Evolutionary conservation across 2,329 filamentous ascomycete genomes (phyloP).

Genomic region (Colletotrichum sp.): DNA sequence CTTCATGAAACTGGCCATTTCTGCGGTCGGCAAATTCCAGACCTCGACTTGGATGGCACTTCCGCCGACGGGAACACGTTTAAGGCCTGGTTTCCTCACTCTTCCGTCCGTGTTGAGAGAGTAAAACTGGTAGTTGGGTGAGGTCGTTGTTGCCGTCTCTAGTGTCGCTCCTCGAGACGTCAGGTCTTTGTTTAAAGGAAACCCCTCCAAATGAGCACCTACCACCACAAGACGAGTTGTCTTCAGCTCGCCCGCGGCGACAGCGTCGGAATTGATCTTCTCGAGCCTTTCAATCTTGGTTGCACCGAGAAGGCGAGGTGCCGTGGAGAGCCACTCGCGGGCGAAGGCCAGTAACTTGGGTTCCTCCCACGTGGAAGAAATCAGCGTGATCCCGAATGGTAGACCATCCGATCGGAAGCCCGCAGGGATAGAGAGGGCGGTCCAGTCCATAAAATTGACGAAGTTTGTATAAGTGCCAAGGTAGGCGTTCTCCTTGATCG

Average conservation of each 20-base stretch:
- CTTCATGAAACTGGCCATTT: constrained; percentile 34
- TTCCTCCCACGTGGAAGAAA: constrained; percentile 40
- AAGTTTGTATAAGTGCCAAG: constrained; percentile 65
- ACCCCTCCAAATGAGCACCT: constrained; percentile 38
- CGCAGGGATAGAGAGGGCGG: constrained; percentile 58
- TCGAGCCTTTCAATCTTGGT: constrained; percentile 25
- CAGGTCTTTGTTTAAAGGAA: constrained; percentile 39
- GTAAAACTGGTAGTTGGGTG: constrained; percentile 33
- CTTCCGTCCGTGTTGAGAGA: constrained; percentile 25
- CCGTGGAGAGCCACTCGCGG: constrained; percentile 29
- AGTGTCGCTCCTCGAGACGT: constrained; percentile 32
- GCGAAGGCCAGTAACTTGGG: constrained; percentile 32
- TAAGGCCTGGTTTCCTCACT: constrained; percentile 35
- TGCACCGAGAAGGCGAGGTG: constrained; percentile 29
- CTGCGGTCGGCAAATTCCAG: constrained; percentile 34
- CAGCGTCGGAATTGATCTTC: background rate
- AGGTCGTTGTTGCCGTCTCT: constrained; percentile 29
- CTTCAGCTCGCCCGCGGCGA: constrained; percentile 18
- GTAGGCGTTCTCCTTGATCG: constrained; percentile 57
- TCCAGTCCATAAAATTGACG: constrained; percentile 65
- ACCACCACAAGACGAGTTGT: constrained; percentile 32
- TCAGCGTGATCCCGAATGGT: constrained; percentile 43
- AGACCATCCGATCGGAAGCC: constrained; percentile 41
- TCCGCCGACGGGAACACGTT: constrained; percentile 29
- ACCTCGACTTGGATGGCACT: constrained; percentile 37